Conservation (phyloP, 345 rosid genomes). For the Cardamine occulta region DNA sequence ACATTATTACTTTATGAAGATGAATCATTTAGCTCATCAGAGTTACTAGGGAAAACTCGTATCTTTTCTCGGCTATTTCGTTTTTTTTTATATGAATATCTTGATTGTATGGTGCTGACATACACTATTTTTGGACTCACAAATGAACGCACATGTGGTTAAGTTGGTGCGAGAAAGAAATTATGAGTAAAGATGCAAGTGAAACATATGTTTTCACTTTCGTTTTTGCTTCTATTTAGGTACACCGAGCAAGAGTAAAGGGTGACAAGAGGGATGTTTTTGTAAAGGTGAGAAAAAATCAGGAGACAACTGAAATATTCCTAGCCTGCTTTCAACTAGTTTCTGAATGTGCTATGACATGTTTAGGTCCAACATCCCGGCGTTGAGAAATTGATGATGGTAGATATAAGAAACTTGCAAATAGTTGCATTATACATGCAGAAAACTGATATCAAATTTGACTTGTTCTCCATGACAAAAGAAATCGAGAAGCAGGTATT, state of each 20-base stretch:
- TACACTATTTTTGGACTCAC: background rate
- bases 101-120: background rate
- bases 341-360: conserved; percentile 40
- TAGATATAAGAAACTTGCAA: conserved; percentile 90
- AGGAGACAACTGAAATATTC: conserved; percentile 27
- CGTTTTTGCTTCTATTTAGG: conserved; percentile 49
- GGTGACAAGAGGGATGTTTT: conserved; percentile 77
- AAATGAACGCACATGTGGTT: background rate
- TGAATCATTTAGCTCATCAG: background rate
- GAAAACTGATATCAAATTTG: conserved; percentile 91
- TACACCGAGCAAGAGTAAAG: conserved; percentile 81
- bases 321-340: background rate
- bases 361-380: conserved; percentile 97
- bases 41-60: background rate
- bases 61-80: background rate
- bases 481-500: conserved; percentile 97
- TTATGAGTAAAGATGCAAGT: background rate
- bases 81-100: background rate
- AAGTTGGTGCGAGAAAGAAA: background rate
- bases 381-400: conserved; percentile 88
- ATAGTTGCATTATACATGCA: conserved; percentile 89
- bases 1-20: background rate
- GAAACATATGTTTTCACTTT: background rate
- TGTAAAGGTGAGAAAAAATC: conserved; percentile 68
- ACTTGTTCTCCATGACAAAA: conserved; percentile 77